Evolutionary conservation across 371 early-diverging fungal genomes (phyloP).

Genomic region (Polyrhizophydium stewartii): DNA sequence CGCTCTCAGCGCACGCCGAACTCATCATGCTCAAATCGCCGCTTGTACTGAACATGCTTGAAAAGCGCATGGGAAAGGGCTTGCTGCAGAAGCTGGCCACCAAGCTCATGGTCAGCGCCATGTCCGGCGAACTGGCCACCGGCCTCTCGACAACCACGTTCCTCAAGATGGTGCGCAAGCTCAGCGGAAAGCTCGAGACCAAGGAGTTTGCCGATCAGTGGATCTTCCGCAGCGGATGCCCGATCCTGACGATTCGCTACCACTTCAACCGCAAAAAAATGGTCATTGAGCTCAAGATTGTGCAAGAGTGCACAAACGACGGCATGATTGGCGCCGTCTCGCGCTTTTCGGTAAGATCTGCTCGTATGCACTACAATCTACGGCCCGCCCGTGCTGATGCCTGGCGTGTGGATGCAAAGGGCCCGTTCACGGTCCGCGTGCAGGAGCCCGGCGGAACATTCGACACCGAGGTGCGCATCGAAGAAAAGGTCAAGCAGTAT

Average conservation of each 20-base stretch:
- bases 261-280: slow-evolving; percentile 90
- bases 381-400: not conserved
- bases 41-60: slow-evolving; percentile 89
- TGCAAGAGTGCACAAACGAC: slow-evolving; percentile 74
- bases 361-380: not conserved
- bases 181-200: slow-evolving; percentile 67
- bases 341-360: slow-evolving; percentile 47
- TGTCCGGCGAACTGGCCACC: slow-evolving; percentile 79
- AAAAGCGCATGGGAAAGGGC: slow-evolving; percentile 81
- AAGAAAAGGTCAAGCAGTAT: slow-evolving; percentile 65
- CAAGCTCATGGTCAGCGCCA: slow-evolving; percentile 70
- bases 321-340: slow-evolving; percentile 40
- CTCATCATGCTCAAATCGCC: slow-evolving; percentile 83
- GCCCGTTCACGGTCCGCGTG: slow-evolving; percentile 84
- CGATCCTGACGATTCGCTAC: slow-evolving; percentile 73
- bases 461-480: slow-evolving; percentile 87
- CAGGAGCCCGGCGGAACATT: slow-evolving; percentile 94
- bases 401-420: slow-evolving; percentile 41
- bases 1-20: slow-evolving; percentile 40
- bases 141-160: slow-evolving; percentile 80
- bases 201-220: slow-evolving; percentile 87
- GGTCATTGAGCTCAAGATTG: slow-evolving; percentile 85
- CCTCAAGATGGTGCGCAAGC: slow-evolving; percentile 72
- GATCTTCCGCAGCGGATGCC: slow-evolving; percentile 81
- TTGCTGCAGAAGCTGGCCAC: slow-evolving; percentile 74